Base-by-base conservation (phyloP, 306 rosid species). In the Quercus wislizeni region DNA sequence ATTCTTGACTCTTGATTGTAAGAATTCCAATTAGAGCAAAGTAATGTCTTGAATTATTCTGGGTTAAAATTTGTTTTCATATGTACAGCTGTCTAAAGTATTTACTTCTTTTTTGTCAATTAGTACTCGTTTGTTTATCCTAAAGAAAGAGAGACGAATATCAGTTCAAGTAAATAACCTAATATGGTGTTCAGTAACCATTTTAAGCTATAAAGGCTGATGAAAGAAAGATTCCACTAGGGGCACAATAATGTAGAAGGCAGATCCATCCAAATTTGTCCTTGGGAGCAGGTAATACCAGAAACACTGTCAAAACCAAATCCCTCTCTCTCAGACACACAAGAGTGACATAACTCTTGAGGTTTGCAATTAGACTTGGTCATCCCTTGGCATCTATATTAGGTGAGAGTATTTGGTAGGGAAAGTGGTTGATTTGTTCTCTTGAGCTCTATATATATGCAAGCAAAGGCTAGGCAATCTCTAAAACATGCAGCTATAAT, bases 391-490 rank as follows among this genome's bases (percentile, higher is more conserved):
- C 27, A 73, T 77, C 55, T 74, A 54, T 65, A 78, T 75, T 73
- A 78, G 87, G 83, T 86, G 33, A 56, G 81, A 77, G 85, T 85
- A 88, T 75, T 90, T 77, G 91, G 88, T 88, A 79, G 76, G 69
- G 75, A 74, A 77, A 79, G 89, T 78, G 86, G 84, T 82, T 89
- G 71, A 72, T 80, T 86, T 80, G 18, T 78, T 80, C 69, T 57
- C 30, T 31, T 68, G 27, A 77, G 73, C 73, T 51, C 82, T 82
- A 79, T 86, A 73, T 73, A 14, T 74, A 70, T 70, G 75, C 81
- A 64, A 78, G 77, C 69, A 83, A 52, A 77, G 67, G 82, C 74
- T 78, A 80, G 35, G 5, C 52, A 76, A n/a, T 80, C 78, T 74
- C 71, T 28, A 49, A 65, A 76, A 73, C 71, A 74, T 58, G 55